Base-by-base conservation (phyloP, 495 filamentous ascomycete genomes). In the Poronia punctata region DNA sequence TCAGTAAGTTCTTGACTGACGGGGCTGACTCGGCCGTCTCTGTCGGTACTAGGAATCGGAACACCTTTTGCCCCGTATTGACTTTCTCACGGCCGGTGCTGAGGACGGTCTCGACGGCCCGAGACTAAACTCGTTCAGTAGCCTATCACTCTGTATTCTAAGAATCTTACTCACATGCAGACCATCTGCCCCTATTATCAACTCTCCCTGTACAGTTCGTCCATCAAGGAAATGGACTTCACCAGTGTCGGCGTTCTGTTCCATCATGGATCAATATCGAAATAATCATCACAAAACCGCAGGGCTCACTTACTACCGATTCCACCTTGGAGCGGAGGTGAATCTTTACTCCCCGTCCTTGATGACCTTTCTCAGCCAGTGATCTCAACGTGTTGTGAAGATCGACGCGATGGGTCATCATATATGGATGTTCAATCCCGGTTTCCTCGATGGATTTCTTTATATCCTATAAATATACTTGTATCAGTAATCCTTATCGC, bases 101-200 rank as follows among this genome's bases (percentile, higher is more conserved):
- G 14, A 32, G 5, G 1, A 40, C 3, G 20, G 38, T 29, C 18
- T 14, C 7, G 7, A 40, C 38, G 6, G 11, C 24, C 4, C 24
- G 20, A 2, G 18, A 17, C 38, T 40, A 8, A 14, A 4, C 5
- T 4, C 19, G 8, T 16, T 40, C 4, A 40, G 38, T 10, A 24
- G 18, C 18, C 27, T 12, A 24, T 3, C 3, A 24, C 18, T n/a
- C 17, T 4, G 30, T 7, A 29, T 21, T 7, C 4, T 21, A n/a
- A n/a, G n/a, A n/a, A n/a, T n/a, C n/a, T 25, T 50, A 12, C 52
- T 43, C 15, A 57, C 53, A 35, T 77, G 69, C 30, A 74, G 45
- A 0, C 75, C 75, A 53, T 74, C 72, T 5, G 72, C 71, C 12
- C 59, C 60, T n/a, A 78, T 43, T 30, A 75, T 55, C 5, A 79